Evolutionary conservation across 768 basidiomycete species (phyloP), one percentile per base, ranked within the genome.

Genomic region (Naganishia kalamii): DNA sequence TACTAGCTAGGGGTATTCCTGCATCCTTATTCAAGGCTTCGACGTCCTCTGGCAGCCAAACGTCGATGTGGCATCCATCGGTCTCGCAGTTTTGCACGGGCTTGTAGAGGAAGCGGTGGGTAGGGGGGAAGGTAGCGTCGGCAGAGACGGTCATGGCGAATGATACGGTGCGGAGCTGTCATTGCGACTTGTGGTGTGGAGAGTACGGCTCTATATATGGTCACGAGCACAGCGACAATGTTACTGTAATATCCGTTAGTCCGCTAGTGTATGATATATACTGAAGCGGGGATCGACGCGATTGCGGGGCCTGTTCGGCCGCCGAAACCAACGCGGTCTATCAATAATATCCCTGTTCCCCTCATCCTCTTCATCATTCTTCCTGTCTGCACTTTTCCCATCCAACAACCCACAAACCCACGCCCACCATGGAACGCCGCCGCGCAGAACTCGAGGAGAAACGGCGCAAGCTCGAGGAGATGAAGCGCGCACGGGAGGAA

Each of bases 371-470:
- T 47, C 43, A 46, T 46, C 15, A 46, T 19, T 19, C 40, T 10
- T 41, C 40, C 19, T 41, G 10, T 10, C 19, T 19, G 40, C 12
- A 12, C 29, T 25, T 50, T 50, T 12, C 11, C 48, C 32, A 37
- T 15, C n/a, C 50, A n/a, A n/a, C 33, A 37, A 21, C 17, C 3
- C 52, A 17, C 13, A 40, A n/a, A 8, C 33, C 13, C 30, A 35
- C 52, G 13, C 1, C 41, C 62, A 70, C 11, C 30, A 68, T 68
- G 67, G 77, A 77, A 54, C 48, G 76, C 57, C 83, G 90, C 52
- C 80, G 89, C 74, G 86, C 86, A 73, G 92, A 96, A 79, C 88
- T 97, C 66, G 91, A 92, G 77, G 89, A 87, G 27, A 98, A 97
- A 80, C 82, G 87, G 68, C 85, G 86, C 12, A 92, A 91, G 78